A percentile compares a stretch with the other conserved stretches of the same genome.
phyloP scores from a whole-genome alignment of 768 basidiomycete genomes.

The Scleroderma bovista region DNA sequence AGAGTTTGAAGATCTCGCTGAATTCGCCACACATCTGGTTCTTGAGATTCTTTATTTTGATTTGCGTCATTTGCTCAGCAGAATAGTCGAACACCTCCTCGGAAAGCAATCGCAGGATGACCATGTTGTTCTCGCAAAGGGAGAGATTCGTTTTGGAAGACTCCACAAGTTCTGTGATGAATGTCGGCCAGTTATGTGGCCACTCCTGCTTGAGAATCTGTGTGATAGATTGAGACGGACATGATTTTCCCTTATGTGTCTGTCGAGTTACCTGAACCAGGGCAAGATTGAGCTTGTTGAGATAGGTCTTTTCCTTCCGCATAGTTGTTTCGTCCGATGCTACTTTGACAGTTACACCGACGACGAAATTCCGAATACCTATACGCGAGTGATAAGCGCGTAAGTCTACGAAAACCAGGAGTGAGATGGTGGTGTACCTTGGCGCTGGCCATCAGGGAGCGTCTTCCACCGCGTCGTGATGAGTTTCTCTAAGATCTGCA shows the following conservation, averaged over 20 bases:
- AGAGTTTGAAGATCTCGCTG: constrained; percentile 95
- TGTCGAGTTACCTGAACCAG: constrained; percentile 72
- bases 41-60: constrained; percentile 95
- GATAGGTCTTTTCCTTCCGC: constrained; percentile 88
- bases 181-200: constrained; percentile 98
- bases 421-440: constrained; percentile 45
- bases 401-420: background rate
- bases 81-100: constrained; percentile 99
- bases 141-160: constrained; percentile 95
- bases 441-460: constrained; percentile 87
- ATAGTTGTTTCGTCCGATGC: constrained; percentile 86
- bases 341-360: constrained; percentile 87
- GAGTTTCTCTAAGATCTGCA: constrained; percentile 95
- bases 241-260: background rate
- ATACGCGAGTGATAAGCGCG: constrained; percentile 7
- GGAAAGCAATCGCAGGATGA: constrained; percentile 92
- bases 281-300: constrained; percentile 96
- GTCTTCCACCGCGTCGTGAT: constrained; percentile 96
- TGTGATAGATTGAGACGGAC: constrained; percentile 4
- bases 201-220: constrained; percentile 99
- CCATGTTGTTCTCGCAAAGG: constrained; percentile 99
- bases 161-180: constrained; percentile 94
- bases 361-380: constrained; percentile 97
- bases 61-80: constrained; percentile 97
- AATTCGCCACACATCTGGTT: constrained; percentile 98